These are phyloP conservation scores for Neurospora sp. DNA, from an alignment of 495 filamentous ascomycete species.

Conservation along the genomic window DNA sequence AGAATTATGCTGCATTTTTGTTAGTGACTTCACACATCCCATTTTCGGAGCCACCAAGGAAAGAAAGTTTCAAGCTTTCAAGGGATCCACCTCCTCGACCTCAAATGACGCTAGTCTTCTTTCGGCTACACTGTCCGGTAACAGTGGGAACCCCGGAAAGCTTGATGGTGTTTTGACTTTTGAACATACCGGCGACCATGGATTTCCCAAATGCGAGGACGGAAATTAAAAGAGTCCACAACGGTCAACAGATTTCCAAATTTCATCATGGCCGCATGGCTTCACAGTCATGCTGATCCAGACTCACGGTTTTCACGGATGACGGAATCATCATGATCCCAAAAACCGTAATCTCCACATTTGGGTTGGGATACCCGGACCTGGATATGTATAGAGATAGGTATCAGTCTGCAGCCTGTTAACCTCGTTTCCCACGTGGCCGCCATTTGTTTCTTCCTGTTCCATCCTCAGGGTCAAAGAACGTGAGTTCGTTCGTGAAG, in stretches of 20 bases:
- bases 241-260: neutral
- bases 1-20: no score
- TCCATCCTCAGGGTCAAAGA: neutral
- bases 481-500: neutral
- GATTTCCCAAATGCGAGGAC: neutral
- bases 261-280: neutral
- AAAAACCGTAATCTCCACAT: neutral
- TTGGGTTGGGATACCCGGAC: neutral
- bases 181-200: neutral
- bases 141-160: neutral
- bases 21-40: no score
- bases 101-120: neutral
- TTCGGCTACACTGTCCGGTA: neutral
- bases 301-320: neutral
- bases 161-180: neutral
- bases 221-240: neutral
- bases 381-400: neutral
- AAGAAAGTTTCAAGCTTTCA: neutral
- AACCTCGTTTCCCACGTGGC: neutral
- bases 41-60: no score
- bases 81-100: no score
- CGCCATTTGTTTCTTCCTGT: neutral
- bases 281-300: neutral
- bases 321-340: neutral
- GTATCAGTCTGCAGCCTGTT: neutral